A percentile compares a stretch with the other conserved stretches of the same genome.
Conservation (phyloP, 1,284 basidiomycete species). For the Ceratobasidium sp. region DNA sequence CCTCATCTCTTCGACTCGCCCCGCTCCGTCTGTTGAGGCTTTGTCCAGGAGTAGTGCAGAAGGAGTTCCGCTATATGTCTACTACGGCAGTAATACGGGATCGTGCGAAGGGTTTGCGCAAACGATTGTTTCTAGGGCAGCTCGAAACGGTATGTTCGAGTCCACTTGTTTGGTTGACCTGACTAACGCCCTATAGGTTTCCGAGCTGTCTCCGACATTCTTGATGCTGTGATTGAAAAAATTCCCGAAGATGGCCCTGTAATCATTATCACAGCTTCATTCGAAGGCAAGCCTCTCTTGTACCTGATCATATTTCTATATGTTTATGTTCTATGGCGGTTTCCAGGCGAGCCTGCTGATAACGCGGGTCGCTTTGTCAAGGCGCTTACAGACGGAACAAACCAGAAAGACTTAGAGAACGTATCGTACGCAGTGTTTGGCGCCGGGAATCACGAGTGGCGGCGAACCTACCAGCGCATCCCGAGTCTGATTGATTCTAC, state of each 20-base stretch:
- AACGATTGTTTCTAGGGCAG: constrained; percentile 29
- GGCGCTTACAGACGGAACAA: constrained; percentile 59
- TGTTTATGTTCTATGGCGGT: constrained; percentile 35
- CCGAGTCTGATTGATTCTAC: constrained; percentile 63
- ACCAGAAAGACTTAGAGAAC: constrained; percentile 55
- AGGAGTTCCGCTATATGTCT: constrained; percentile 25
- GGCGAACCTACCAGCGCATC: constrained; percentile 66
- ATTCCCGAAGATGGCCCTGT: constrained; percentile 66
- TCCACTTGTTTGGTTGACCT: constrained; percentile 33
- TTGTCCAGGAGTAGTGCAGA: background rate
- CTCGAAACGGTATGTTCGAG: constrained; percentile 30
- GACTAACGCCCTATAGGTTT: background rate
- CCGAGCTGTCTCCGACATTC: background rate
- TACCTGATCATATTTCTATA: background rate
- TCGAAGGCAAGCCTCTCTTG: constrained; percentile 60
- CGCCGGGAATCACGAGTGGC: constrained; percentile 70
- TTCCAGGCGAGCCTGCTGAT: constrained; percentile 62
- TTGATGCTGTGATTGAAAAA: constrained; percentile 47
- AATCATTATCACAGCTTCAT: constrained; percentile 67
- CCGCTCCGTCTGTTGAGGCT: constrained; percentile 42
- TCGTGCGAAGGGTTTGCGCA: constrained; percentile 49
- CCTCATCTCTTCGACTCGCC: background rate
- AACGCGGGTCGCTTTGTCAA: constrained; percentile 66
- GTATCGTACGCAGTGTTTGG: constrained; percentile 68
- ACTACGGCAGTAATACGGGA: constrained; percentile 48